Evolutionary conservation across 768 basidiomycete species (phyloP).

Genomic region (Mycena amicta): DNA sequence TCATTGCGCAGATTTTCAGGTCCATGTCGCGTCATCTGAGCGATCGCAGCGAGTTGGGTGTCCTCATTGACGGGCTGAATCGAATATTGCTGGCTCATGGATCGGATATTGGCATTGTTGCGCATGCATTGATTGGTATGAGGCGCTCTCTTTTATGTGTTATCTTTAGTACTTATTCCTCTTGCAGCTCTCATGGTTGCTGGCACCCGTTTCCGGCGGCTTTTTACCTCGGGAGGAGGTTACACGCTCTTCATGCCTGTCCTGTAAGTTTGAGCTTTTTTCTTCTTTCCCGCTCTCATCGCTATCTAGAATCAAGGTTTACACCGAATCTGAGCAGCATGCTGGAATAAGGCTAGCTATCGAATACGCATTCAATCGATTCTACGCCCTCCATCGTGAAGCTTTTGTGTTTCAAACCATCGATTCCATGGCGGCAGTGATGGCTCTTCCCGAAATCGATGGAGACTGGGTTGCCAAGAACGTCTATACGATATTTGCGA

Average conservation of each 20-base stretch:
- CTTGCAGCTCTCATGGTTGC: constrained; percentile 69
- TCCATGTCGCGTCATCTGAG: constrained; percentile 72
- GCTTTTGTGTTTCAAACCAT: constrained; percentile 76
- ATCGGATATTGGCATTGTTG: constrained; percentile 76
- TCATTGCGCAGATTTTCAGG: constrained; percentile 71
- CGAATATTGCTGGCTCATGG: constrained; percentile 68
- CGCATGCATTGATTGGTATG: constrained; percentile 74
- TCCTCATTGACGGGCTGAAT: constrained; percentile 72
- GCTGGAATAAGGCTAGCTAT: constrained; percentile 64
- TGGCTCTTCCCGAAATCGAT: constrained; percentile 51
- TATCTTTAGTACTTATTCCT: background rate
- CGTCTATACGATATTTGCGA: constrained; percentile 60
- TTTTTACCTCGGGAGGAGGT: constrained; percentile 72
- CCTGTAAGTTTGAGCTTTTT: constrained; percentile 36
- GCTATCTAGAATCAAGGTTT: constrained; percentile 53
- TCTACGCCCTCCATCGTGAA: constrained; percentile 73
- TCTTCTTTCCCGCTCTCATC: background rate
- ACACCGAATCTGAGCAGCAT: constrained; percentile 60
- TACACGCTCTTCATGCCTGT: constrained; percentile 75
- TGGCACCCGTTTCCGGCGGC: constrained; percentile 72
- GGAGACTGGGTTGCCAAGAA: constrained; percentile 55
- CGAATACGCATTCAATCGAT: constrained; percentile 70
- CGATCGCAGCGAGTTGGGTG: constrained; percentile 66
- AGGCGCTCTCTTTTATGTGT: constrained; percentile 25
- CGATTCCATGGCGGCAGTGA: constrained; percentile 59